A percentile compares a stretch with the other conserved stretches of the same genome.
Evolutionary conservation across 768 basidiomycete genomes (phyloP).

Genomic region (Gymnopilus junonius): DNA sequence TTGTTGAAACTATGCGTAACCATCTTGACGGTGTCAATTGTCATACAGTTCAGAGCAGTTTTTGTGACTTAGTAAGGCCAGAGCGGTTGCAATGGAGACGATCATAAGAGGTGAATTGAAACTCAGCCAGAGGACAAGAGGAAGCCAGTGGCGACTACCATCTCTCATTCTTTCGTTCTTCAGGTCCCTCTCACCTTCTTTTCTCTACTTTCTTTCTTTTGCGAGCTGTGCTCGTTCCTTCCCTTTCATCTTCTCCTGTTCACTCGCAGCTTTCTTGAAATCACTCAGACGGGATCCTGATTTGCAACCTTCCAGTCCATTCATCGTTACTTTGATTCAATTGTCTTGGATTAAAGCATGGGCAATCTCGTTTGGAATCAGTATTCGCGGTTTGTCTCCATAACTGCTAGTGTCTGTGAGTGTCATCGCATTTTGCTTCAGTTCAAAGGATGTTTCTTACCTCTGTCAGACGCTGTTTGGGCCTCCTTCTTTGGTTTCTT

Average conservation of each 20-base stretch:
- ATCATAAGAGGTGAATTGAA: conserved; percentile 22
- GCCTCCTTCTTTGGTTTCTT: conserved; percentile 79
- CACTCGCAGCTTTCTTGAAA: conserved; percentile 31
- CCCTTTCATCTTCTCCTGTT: conserved; percentile 32
- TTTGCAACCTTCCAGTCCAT: conserved; percentile 21
- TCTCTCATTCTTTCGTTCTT: conserved; percentile 20
- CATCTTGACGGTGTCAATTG: not conserved
- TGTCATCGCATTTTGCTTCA: conserved; percentile 20
- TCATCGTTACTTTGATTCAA: conserved; percentile 16
- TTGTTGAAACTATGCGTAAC: not conserved
- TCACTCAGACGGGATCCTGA: conserved; percentile 23
- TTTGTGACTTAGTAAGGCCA: not conserved
- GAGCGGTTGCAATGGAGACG: conserved; percentile 17
- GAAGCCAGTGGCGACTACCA: conserved; percentile 10
- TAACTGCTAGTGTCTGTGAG: conserved; percentile 77
- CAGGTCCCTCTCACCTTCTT: conserved; percentile 24
- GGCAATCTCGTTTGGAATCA: conserved; percentile 85
- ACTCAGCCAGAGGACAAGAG: conserved; percentile 21
- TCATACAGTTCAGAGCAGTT: not conserved
- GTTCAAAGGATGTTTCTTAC: not conserved
- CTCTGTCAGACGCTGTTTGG: conserved; percentile 71
- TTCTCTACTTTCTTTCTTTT: conserved; percentile 25
- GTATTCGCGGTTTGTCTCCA: conserved; percentile 68
- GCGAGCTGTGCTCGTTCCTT: conserved; percentile 40
- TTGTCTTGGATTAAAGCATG: conserved; percentile 65